Base-by-base conservation (phyloP, 306 rosid genomes). In the Biancaea sappan region DNA sequence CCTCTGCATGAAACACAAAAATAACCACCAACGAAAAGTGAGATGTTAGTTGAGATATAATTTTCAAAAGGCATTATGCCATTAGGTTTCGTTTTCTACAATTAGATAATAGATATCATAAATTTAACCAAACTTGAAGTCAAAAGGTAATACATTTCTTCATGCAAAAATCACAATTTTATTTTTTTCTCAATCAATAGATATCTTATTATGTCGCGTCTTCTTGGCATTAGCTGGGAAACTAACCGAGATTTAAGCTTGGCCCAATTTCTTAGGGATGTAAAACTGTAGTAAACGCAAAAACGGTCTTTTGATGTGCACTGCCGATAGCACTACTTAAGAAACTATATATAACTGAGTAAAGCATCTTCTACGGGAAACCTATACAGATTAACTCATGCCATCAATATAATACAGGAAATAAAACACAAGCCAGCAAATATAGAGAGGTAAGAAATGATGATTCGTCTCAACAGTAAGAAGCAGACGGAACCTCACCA, bases 401-500 rank as follows among this genome's bases (percentile, higher is more conserved):
- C 28, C 28, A 38, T 13, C 12, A 54, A 50, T 10, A 8, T 19
- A 59, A 37, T 32, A 6, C 14, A 65, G 26, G 35, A 10, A 63
- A 63, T 46, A 47, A 50, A 48, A 71, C 11, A 78, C 22, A 59
- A 22, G 7, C 26, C 50, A 59, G 50, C 13, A 67, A 16, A 32
- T 12, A 28, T 15, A 58, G 16, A 16, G 54, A 3, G 19, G 31
- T 9, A 52, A 3, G 56, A 41, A 28, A 3, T 3, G 21, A 67
- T 1, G 5, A 50, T 16, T n/a, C 11, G 9, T 35, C 14, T 16
- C 64, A 26, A 72, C 0, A 2, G 16, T 41, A 16, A 57, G 48
- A 61, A 73, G 10, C 31, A 32, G 34, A 18, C 66, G n/a, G 34
- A 69, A 60, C 12, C 96, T 86, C 84, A 95, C 99, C 96, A 92